phyloP scores from a whole-genome alignment of 495 filamentous ascomycete species.

The Aspergillus asperescens region DNA sequence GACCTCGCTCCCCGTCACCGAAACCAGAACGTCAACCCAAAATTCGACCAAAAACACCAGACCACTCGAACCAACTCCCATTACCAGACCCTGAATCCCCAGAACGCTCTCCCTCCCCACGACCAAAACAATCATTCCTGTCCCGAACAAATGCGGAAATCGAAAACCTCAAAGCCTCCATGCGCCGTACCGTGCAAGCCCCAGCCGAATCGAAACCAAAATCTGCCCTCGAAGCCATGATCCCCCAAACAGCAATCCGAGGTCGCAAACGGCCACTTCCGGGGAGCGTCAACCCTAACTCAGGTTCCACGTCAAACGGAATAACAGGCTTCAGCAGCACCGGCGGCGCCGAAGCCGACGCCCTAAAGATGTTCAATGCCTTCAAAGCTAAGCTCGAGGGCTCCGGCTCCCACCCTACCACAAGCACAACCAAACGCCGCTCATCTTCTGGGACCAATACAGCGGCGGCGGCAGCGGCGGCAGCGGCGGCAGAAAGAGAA shows the following conservation, averaged over 20 bases:
- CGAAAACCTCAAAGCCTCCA: slow-evolving; percentile 81
- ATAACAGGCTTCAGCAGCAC: slow-evolving; percentile 26
- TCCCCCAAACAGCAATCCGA: slow-evolving; percentile 71
- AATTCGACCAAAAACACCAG: slow-evolving; percentile 30
- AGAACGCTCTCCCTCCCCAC: slow-evolving; percentile 44
- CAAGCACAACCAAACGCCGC: slow-evolving; percentile 6
- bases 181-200: slow-evolving; percentile 69
- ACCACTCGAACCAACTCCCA: slow-evolving; percentile 41
- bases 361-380: slow-evolving; percentile 63
- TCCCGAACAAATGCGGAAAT: slow-evolving; percentile 89
- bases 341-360: slow-evolving; percentile 52
- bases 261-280: slow-evolving; percentile 74
- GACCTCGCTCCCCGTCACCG: slow-evolving; percentile 27
- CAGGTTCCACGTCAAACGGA: slow-evolving; percentile 18
- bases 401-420: slow-evolving; percentile 34
- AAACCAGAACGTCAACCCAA: slow-evolving; percentile 7
- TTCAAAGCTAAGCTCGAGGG: slow-evolving; percentile 75
- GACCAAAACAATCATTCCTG: slow-evolving; percentile 53
- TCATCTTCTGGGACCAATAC: slow-evolving; percentile 12
- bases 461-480: too few relatives aligned
- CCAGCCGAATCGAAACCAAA: slow-evolving; percentile 56
- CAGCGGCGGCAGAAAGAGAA: slow-evolving; percentile 31
- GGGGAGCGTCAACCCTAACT: slow-evolving; percentile 34
- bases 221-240: slow-evolving; percentile 69
- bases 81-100: slow-evolving; percentile 47